Base-by-base conservation (phyloP, 768 basidiomycete species). In the Lactarius akahatsu region DNA sequence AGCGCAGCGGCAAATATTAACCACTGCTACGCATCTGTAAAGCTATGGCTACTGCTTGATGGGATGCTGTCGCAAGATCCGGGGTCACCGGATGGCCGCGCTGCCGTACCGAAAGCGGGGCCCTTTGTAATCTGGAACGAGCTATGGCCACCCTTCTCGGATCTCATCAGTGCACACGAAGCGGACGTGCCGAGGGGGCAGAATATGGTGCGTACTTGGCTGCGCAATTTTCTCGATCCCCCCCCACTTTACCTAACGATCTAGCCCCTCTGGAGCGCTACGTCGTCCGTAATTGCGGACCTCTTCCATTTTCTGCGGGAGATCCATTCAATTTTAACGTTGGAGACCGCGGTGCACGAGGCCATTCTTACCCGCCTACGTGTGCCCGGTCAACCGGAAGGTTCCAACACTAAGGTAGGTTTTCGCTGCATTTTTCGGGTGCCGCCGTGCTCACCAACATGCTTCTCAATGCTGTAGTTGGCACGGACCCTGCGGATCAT, bases 111-210 rank as follows among this genome's bases (percentile, higher is more conserved):
- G 9, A 76, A 73, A 15, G n/a, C 34, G 13, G 65, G 76, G 20
- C 73, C 81, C 26, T 74, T 78, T 47, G 76, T 74, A 50, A 80
- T 91, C 11, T 92, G 90, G 90, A 90, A 89, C 71, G 87, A 90
- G 70, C 73, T 92, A 9, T 92, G 89, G 90, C 84, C 88, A 2
- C 81, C 86, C 1, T 90, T 89, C 63, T 87, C 87, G 69, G 75
- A 75, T 15, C 77, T 89, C 41, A 71, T 87, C 16, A 71, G 76
- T 47, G 77, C 80, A 1, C 78, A 89, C 45, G 84, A 86, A 69
- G 73, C 70, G 4, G 85, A 86, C 63, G 76, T 76, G 18, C 78
- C 78, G 59, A 76, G 77, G 40, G 81, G 81, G 34, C 73, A 71
- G 36, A 70, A 69, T 38, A 67, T 70, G 54, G 77, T 78, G 56